Base-by-base conservation (phyloP, 441 rosid genomes). In the Euphorbia corollata region DNA sequence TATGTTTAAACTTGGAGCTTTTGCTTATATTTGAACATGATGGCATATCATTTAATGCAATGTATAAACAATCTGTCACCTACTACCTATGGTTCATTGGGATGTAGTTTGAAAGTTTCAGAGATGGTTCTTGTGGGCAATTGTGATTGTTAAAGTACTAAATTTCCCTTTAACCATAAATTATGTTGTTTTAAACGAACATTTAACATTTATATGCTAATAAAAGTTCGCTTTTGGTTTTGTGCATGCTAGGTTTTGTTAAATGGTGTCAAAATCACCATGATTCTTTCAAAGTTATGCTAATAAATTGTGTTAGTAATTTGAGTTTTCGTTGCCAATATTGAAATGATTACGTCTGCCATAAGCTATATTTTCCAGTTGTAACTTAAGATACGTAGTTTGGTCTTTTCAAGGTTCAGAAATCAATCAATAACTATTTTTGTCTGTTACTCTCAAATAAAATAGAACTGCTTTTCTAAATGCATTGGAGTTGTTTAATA, bases 1-100 rank as follows among this genome's bases (percentile, higher is more conserved):
- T 86, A 82, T 74, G 66, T 73, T 61, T 66, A 4, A 66, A 30
- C 55, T 34, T 18, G 23, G 58, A 61, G 61, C 0, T 56, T 43
- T 32, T 20, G n/a, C 23, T 32, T 20, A 36, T 22, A 13, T 34
- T 41, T n/a, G 23, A 38, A 18, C 13, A 57, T 64, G 30, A 32
- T 58, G 32, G 48, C 19, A 0, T 30, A 0, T 23, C 18, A 47
- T 18, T 60, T 48, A 5, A 63, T 47, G 39, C 15, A 50, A 51
- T 51, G 56, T 51, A 16, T 30, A 27, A 50, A 64, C 3, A 36
- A 19, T 34, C 47, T 23, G 3, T 45, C 39, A n/a, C 59, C 1
- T 65, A 10, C 20, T 51, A 50, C n/a, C 12, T 65, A 15, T 54
- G 32, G n/a, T 64, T 0, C 32, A 19, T 65, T 53, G 8, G 48